Conservation (phyloP, 495 filamentous ascomycete species). For the Astrothelium macrocarpum region DNA sequence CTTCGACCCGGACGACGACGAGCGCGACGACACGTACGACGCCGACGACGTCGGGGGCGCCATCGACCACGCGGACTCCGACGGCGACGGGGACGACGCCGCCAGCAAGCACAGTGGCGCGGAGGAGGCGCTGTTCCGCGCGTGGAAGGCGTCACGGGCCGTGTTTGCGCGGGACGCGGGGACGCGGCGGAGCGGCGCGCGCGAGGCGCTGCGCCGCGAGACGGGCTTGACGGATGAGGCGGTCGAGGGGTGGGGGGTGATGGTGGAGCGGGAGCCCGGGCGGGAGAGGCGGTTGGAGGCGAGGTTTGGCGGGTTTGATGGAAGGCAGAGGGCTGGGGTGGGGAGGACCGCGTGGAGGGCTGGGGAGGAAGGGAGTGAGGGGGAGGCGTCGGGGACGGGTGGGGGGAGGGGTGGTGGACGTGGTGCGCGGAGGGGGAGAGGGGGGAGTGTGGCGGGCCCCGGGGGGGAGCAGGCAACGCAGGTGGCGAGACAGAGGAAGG, state of each 20-base stretch:
- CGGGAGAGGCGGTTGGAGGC: constrained; percentile 55
- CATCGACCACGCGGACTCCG: constrained; percentile 49
- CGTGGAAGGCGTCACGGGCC: constrained; percentile 51
- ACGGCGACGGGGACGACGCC: constrained; percentile 20
- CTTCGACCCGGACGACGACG: constrained; percentile 92
- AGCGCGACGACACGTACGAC: constrained; percentile 96
- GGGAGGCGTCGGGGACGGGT: constrained; percentile 36
- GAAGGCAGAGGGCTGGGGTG: constrained; percentile 51
- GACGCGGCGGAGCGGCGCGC: constrained; percentile 52
- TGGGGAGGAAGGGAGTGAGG: constrained; percentile 35
- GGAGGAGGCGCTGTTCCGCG: constrained; percentile 47
- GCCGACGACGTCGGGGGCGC: constrained; percentile 81
- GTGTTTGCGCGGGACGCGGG: constrained; percentile 59
- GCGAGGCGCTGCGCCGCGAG: constrained; percentile 57
- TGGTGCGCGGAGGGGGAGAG: constrained; percentile 40
- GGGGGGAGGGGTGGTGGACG: constrained; percentile 38
- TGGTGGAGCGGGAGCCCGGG: constrained; percentile 64
- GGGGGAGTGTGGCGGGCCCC: constrained; percentile 49
- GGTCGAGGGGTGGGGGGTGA: constrained; percentile 88
- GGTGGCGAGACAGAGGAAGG: constrained; percentile 43
- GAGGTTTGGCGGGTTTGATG: constrained; percentile 48
- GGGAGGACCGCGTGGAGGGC: constrained; percentile 53
- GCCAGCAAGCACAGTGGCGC: constrained; percentile 13
- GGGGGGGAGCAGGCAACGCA: constrained; percentile 51
- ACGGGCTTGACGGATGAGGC: constrained; percentile 89